Evolutionary conservation across 169 alveolate genomes (phyloP).

Genomic region (Eimeria maxima): DNA sequence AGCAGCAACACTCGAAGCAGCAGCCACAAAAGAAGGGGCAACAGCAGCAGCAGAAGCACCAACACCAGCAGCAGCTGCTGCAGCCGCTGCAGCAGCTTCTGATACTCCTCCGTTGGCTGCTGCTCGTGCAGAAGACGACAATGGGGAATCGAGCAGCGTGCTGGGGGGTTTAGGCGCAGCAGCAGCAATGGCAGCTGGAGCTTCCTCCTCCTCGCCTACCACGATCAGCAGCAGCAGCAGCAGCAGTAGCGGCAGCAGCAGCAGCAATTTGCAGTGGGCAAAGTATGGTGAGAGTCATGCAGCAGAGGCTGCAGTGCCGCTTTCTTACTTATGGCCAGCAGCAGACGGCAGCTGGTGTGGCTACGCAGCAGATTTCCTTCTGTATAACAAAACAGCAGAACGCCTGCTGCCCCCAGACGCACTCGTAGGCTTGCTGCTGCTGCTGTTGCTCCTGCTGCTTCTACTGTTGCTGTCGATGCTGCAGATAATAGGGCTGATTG

Average conservation of each 20-base stretch:
- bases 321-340: slow-evolving; percentile 40
- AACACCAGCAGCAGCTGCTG: not conserved
- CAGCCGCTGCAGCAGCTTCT: not conserved
- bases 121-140: not conserved
- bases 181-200: not conserved
- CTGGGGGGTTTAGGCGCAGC: not conserved
- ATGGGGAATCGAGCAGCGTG: not conserved
- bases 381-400: slow-evolving; percentile 75
- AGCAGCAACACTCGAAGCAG: too few species aligned
- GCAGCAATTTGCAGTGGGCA: slow-evolving; percentile 67
- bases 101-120: not conserved
- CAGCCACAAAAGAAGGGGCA: too few species aligned
- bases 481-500: too few species aligned
- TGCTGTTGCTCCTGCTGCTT: not conserved
- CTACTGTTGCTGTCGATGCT: too few species aligned
- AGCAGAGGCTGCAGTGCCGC: slow-evolving; percentile 73
- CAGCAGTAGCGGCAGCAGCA: slow-evolving; percentile 67
- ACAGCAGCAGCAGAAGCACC: not conserved
- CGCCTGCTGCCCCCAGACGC: slow-evolving; percentile 66
- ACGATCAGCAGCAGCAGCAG: slow-evolving; percentile 20
- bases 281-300: slow-evolving; percentile 70
- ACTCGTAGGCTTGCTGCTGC: slow-evolving; percentile 32
- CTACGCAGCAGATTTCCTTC: slow-evolving; percentile 73
- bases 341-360: slow-evolving; percentile 71
- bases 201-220: too few species aligned